Evolutionary conservation across 371 early-diverging fungal species (phyloP).

Genomic region (Cokeromyces recurvatus): DNA sequence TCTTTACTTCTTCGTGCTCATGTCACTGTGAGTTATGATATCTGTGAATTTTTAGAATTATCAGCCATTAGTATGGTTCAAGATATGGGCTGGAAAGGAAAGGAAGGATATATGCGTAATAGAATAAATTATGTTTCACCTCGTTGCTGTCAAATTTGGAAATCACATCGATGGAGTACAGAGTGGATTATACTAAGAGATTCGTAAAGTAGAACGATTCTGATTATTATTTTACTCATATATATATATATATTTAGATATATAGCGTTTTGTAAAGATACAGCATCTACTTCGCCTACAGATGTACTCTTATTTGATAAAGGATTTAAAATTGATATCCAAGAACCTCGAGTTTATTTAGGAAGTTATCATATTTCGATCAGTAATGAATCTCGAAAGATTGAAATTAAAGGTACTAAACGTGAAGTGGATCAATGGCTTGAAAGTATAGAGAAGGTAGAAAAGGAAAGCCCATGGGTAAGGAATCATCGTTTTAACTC

Average conservation of each 20-base stretch:
- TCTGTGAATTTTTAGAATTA: slow-evolving; percentile 81
- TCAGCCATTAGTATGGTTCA: slow-evolving; percentile 70
- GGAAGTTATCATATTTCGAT: slow-evolving; percentile 38
- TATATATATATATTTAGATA: slow-evolving; percentile 30
- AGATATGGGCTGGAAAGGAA: slow-evolving; percentile 85
- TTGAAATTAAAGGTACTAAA: slow-evolving; percentile 66
- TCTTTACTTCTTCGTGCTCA: slow-evolving; percentile 56
- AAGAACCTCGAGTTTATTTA: slow-evolving; percentile 20
- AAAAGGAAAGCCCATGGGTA: slow-evolving; percentile 67
- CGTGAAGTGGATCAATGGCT: slow-evolving; percentile 65
- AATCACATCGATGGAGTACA: slow-evolving; percentile 46
- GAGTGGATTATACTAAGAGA: slow-evolving; percentile 78
- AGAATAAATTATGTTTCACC: slow-evolving; percentile 41
- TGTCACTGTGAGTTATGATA: slow-evolving; percentile 60
- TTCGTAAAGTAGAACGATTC: slow-evolving; percentile 59
- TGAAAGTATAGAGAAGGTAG: slow-evolving; percentile 53
- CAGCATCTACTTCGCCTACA: slow-evolving; percentile 50
- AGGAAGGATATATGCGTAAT: slow-evolving; percentile 71
- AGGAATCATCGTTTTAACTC: slow-evolving; percentile 66
- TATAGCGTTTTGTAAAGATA: slow-evolving; percentile 52
- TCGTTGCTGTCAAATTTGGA: slow-evolving; percentile 34
- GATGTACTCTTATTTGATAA: slow-evolving; percentile 74
- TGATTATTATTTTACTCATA: not conserved
- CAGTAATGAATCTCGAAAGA: slow-evolving; percentile 53
- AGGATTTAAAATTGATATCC: slow-evolving; percentile 43